phyloP scores from a whole-genome alignment of 352 stramenopile species.

The Aphanomyces stellatus region DNA sequence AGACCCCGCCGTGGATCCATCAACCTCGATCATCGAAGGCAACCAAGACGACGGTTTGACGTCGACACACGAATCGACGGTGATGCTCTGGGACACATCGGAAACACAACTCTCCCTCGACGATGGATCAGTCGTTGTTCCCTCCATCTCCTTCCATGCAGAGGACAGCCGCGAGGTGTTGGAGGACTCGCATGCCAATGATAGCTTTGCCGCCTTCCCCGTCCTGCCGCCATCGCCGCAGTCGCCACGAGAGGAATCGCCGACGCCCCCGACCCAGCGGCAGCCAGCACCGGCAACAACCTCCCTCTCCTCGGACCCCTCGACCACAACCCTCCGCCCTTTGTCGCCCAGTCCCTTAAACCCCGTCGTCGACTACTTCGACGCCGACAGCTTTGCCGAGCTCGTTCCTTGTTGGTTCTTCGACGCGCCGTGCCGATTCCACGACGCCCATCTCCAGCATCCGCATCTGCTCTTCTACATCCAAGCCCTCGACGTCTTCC shows the following conservation, averaged over 20 bases:
- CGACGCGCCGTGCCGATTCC: slow-evolving; percentile 34
- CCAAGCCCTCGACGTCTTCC: slow-evolving; percentile 65
- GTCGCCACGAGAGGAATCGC: slow-evolving; percentile 17
- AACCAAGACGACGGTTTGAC: too few species aligned
- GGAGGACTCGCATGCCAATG: neutral
- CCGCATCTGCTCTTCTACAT: slow-evolving; percentile 70
- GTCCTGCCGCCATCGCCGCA: slow-evolving; percentile 17
- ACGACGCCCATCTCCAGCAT: slow-evolving; percentile 27
- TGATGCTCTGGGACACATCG: neutral
- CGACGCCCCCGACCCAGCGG: slow-evolving; percentile 17
- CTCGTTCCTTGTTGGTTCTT: slow-evolving; percentile 50
- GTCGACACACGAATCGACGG: too few species aligned
- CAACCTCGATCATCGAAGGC: too few species aligned
- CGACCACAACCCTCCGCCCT: slow-evolving; percentile 24
- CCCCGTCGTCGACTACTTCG: slow-evolving; percentile 64
- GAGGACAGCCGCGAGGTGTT: neutral
- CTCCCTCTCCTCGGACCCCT: slow-evolving; percentile 4
- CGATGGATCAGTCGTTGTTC: too few species aligned
- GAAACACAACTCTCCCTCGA: neutral
- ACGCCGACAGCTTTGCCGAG: slow-evolving; percentile 55
- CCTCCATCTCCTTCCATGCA: neutral
- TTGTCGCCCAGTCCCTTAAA: neutral
- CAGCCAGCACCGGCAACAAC: neutral
- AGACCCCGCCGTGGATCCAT: too few species aligned
- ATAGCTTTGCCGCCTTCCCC: slow-evolving; percentile 19